Percentiles rank a stretch among this genome's conserved stretches.
Conservation (phyloP, 2,329 filamentous ascomycete species). For the Parastagonospora avenae region DNA sequence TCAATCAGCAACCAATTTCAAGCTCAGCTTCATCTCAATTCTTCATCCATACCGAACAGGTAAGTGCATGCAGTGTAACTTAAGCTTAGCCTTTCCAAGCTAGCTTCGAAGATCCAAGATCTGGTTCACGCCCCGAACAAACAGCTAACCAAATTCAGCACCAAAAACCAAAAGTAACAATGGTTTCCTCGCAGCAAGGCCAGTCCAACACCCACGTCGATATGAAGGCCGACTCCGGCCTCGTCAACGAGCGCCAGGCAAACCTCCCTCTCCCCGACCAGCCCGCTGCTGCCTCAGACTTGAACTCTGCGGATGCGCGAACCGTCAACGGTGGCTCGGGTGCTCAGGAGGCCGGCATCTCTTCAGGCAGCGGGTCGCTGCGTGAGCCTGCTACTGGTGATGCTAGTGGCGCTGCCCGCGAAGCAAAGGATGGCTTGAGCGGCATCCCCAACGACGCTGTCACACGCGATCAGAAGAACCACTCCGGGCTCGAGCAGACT, state of each 20-base stretch:
- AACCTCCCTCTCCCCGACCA: slow-evolving; percentile 82
- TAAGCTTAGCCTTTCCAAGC: background rate
- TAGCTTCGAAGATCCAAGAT: background rate
- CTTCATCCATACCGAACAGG: slow-evolving; percentile 9
- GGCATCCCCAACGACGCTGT: slow-evolving; percentile 65
- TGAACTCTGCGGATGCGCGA: slow-evolving; percentile 71
- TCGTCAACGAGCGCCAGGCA: slow-evolving; percentile 70
- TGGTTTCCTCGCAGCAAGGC: slow-evolving; percentile 35
- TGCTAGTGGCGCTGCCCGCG: slow-evolving; percentile 63
- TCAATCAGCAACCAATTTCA: background rate
- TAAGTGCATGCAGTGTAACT: slow-evolving; percentile 5
- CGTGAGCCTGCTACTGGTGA: slow-evolving; percentile 58
- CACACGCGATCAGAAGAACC: slow-evolving; percentile 52
- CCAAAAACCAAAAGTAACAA: slow-evolving; percentile 11
- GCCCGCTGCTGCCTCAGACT: slow-evolving; percentile 77
- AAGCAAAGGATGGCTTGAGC: slow-evolving; percentile 63
- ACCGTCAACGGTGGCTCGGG: slow-evolving; percentile 75
- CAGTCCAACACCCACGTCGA: slow-evolving; percentile 23
- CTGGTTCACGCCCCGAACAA: background rate
- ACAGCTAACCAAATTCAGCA: slow-evolving; percentile 6
- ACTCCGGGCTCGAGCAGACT: slow-evolving; percentile 49
- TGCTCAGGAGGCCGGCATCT: slow-evolving; percentile 52
- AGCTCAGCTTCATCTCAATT: background rate
- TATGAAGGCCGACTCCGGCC: slow-evolving; percentile 47
- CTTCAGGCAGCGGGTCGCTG: slow-evolving; percentile 51